Evolutionary conservation across 805 yeast genomes (phyloP), one percentile per base, ranked within the genome.

Genomic region (Saccharomycopsis fibuligera): DNA sequence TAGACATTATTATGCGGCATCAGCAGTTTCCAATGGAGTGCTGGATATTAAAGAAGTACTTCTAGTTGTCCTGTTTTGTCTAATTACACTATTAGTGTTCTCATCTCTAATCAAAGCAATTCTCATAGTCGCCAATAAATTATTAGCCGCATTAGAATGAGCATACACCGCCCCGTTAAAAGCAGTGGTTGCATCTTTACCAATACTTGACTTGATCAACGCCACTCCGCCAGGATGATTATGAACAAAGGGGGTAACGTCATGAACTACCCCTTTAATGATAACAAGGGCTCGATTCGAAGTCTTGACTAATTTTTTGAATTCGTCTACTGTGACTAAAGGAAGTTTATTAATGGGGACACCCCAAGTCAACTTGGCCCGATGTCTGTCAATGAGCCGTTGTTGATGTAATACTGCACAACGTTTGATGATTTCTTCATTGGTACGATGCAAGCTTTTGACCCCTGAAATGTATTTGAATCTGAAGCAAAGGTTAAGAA

Each of bases 161-260:
- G 79, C 78, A 67, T 90, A 90, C 10, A 90, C 97, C 2, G 96
- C 97, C 21, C 98, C 97, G 63, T 83, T 88, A 65, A 90, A 90
- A 2, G 95, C 96, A 45, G 85, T 81, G 2, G 97, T 89, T 6
- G 96, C 96, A 63, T 90, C 97, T 63, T 85, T 86, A 10, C 97
- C 97, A 50, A 86, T 81, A 1, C 95, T 86, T 0, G 93, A 81
- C 55, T 71, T 72, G 48, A 90, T 78, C 44, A 90, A 73, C 4
- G 90, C 82, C 29, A 79, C 65, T 1, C 98, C 98, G 56, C 98
- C 98, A 1, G 98, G 98, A 65, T 90, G 98, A 59, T 86, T 87
- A 57, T 83, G 81, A 62, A 89, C 81, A 63, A 90, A 90, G 25
- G 93, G 95, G 3, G 96, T 82, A 10, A 91, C 85, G 62, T 90